Evolutionary conservation across 345 rosid genomes (phyloP).

Genomic region (Turritis glabra): DNA sequence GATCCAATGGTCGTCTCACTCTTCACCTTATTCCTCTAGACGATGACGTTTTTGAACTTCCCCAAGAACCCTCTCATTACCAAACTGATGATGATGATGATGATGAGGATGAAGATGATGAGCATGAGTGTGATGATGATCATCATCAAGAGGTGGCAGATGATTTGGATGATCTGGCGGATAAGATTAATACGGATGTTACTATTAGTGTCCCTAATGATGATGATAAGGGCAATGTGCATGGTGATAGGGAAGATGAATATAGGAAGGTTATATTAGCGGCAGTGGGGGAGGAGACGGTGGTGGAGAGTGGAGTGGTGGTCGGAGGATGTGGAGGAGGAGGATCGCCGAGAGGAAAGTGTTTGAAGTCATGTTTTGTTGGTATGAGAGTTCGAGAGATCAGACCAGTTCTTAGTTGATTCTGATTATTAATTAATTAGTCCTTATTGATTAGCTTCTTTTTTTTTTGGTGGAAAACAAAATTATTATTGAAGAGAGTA

Average conservation of each 20-base stretch:
- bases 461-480: background rate
- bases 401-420: conserved; percentile 39
- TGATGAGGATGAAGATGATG: background rate
- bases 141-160: conserved; percentile 1
- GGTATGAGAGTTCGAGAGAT: conserved; percentile 35
- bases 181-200: conserved; percentile 1
- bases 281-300: conserved; percentile 24
- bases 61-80: conserved; percentile 26
- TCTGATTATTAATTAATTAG: conserved; percentile 1
- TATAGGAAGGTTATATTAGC: conserved; percentile 22
- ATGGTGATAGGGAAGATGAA: conserved; percentile 30
- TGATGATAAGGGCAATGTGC: conserved; percentile 30
- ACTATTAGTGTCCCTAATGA: background rate
- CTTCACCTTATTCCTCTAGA: conserved; percentile 63
- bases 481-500: conserved; percentile 1
- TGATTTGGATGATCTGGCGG: conserved; percentile 26
- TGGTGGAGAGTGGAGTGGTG: conserved; percentile 21
- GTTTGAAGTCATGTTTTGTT: conserved; percentile 41
- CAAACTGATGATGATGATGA: conserved; percentile 15
- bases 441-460: background rate
- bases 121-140: background rate
- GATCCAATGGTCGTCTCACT: conserved; percentile 71
- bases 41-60: conserved; percentile 33
- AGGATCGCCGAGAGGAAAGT: conserved; percentile 45
- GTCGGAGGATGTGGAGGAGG: conserved; percentile 28